phyloP scores from a whole-genome alignment of 164 flowering plant species.

The Magnolia sinica region DNA sequence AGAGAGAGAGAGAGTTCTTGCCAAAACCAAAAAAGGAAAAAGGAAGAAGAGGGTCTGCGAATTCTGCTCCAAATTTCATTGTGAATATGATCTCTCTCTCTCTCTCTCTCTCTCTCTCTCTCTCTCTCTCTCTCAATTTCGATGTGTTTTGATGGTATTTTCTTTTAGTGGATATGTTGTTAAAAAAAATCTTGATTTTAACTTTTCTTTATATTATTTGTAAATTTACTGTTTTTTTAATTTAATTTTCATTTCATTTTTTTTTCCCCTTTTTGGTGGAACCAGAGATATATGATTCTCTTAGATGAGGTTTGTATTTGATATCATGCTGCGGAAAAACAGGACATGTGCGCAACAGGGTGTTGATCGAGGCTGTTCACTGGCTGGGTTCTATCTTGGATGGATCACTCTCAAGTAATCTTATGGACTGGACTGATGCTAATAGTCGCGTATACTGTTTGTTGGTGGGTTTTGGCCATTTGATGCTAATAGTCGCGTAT shows the following conservation, averaged over 20 bases:
- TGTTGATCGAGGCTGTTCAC: background rate
- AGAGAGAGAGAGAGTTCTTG: background rate
- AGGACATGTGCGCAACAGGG: background rate
- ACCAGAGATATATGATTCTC: background rate
- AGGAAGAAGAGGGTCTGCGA: too few species aligned
- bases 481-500: background rate
- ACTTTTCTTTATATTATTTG: too few species aligned
- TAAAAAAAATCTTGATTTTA: too few species aligned
- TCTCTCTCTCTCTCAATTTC: background rate
- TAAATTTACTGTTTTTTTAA: too few species aligned
- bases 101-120: background rate
- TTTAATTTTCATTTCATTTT: too few species aligned
- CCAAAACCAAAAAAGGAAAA: background rate
- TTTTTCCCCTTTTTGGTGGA: background rate
- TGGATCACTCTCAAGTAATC: background rate
- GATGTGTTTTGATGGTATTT: too few species aligned
- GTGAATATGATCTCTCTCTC: too few species aligned
- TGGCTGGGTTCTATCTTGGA: background rate
- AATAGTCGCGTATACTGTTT: background rate
- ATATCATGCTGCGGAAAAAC: background rate
- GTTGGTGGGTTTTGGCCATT: background rate
- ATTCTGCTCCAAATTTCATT: too few species aligned
- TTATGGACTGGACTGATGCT: background rate
- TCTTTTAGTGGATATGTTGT: too few species aligned
- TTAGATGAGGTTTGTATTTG: background rate